These are phyloP conservation scores for Petunia hybrid DNA, from an alignment of 305 asterid species.

Conservation along the genomic window DNA sequence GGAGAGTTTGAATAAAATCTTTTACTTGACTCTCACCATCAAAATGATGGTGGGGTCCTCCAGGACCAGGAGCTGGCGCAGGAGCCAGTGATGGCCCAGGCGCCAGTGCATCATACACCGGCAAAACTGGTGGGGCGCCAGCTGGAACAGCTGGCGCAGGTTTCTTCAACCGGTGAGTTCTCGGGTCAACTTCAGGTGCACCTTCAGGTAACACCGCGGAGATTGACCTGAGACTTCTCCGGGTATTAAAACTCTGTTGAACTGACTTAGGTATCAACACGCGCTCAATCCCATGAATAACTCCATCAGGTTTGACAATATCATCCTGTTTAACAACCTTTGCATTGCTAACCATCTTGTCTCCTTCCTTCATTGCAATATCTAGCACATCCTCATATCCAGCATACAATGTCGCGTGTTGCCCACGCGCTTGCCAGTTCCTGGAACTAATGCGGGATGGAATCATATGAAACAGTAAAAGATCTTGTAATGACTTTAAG, in stretches of 20 bases:
- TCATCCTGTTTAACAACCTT: slow-evolving; percentile 64
- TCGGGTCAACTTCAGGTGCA: slow-evolving; percentile 92
- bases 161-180: slow-evolving; percentile 75
- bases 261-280: slow-evolving; percentile 80
- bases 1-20: slow-evolving; percentile 82
- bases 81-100: slow-evolving; percentile 66
- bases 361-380: slow-evolving; percentile 53
- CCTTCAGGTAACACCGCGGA: slow-evolving; percentile 85
- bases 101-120: slow-evolving; percentile 64
- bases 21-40: slow-evolving; percentile 84
- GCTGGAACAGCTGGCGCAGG: slow-evolving; percentile 56
- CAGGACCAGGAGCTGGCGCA: slow-evolving; percentile 97
- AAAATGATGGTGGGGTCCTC: slow-evolving; percentile 65
- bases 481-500: slow-evolving; percentile 74
- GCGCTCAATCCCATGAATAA: slow-evolving; percentile 90
- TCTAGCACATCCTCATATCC: slow-evolving; percentile 47
- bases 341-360: slow-evolving; percentile 54
- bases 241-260: slow-evolving; percentile 80
- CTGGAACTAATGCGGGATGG: slow-evolving; percentile 73
- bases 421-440: slow-evolving; percentile 51
- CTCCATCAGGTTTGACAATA: slow-evolving; percentile 83
- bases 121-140: slow-evolving; percentile 79
- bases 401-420: slow-evolving; percentile 61
- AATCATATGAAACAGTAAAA: slow-evolving; percentile 76
- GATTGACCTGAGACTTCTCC: slow-evolving; percentile 74